Evolutionary conservation across 805 yeast species (phyloP).

Genomic region (Saccharomycopsis capsularis): DNA sequence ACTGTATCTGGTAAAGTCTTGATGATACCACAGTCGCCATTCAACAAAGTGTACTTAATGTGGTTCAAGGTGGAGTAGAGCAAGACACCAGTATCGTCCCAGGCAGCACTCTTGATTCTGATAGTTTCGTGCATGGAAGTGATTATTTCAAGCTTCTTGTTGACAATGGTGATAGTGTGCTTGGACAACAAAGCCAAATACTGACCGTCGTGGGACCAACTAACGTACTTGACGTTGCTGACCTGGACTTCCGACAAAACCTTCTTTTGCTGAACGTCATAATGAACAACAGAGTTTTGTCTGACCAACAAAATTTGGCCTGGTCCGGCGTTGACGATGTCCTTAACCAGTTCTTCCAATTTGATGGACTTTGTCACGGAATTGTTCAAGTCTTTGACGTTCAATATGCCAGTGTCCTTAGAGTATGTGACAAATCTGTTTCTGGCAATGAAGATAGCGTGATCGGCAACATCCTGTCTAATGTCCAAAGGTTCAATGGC

Average conservation of each 20-base stretch:
- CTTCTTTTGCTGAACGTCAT: conserved; percentile 90
- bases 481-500: conserved; percentile 89
- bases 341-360: conserved; percentile 58
- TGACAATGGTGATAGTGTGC: conserved; percentile 86
- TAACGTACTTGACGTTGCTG: conserved; percentile 76
- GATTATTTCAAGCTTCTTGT: conserved; percentile 65
- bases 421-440: conserved; percentile 84
- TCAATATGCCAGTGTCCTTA: conserved; percentile 57
- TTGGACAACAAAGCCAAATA: conserved; percentile 83
- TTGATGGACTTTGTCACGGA: conserved; percentile 75
- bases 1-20: conserved; percentile 86
- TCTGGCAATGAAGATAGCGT: conserved; percentile 89
- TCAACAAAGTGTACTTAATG: conserved; percentile 84
- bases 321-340: conserved; percentile 71
- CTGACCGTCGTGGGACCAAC: conserved; percentile 86
- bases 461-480: conserved; percentile 71
- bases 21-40: conserved; percentile 93
- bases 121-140: conserved; percentile 93
- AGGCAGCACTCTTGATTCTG: conserved; percentile 91
- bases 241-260: conserved; percentile 61
- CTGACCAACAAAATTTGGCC: conserved; percentile 78
- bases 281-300: conserved; percentile 63
- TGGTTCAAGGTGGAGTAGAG: conserved; percentile 93
- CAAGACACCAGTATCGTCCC: conserved; percentile 92
- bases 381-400: conserved; percentile 77